A percentile compares a stretch with the other conserved stretches of the same genome.
Conservation (phyloP, 176 grass and related monocot genomes). For the Metroxylon sagu region DNA sequence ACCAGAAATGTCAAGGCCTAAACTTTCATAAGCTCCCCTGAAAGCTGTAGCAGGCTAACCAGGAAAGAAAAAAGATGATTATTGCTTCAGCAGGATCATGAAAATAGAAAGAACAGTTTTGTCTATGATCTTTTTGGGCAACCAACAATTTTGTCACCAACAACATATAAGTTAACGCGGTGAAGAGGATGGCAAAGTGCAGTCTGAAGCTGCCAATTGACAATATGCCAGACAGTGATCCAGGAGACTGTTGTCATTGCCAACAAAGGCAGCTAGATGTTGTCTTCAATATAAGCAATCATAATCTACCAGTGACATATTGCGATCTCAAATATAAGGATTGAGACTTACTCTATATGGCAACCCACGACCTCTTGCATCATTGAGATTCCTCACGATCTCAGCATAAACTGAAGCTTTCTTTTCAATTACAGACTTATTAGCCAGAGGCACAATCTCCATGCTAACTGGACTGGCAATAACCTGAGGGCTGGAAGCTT, state of each 20-base stretch:
- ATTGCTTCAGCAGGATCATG: no score
- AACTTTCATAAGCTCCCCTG: conserved; percentile 61
- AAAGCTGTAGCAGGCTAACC: conserved; percentile 72
- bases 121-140: no score
- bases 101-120: background rate
- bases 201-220: no score
- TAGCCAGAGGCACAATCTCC: conserved; percentile 59
- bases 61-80: conserved; percentile 17
- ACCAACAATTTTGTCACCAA: no score
- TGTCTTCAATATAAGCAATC: no score
- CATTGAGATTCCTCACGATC: conserved; percentile 66
- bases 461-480: conserved; percentile 31
- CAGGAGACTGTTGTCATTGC: no score
- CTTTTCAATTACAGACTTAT: conserved; percentile 81
- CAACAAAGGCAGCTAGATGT: no score
- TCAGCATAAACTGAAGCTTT: conserved; percentile 86
- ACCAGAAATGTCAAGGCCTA: conserved; percentile 52
- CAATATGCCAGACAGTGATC: no score
- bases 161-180: background rate
- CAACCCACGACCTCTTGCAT: conserved; percentile 65
- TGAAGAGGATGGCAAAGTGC: no score
- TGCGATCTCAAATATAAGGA: background rate
- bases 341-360: conserved; percentile 52
- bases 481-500: conserved; percentile 50
- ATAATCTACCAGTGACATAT: no score